Evolutionary conservation across 2,329 filamentous ascomycete species (phyloP), one percentile per base, ranked within the genome.

Genomic region (Ophiostoma triangulosporum): DNA sequence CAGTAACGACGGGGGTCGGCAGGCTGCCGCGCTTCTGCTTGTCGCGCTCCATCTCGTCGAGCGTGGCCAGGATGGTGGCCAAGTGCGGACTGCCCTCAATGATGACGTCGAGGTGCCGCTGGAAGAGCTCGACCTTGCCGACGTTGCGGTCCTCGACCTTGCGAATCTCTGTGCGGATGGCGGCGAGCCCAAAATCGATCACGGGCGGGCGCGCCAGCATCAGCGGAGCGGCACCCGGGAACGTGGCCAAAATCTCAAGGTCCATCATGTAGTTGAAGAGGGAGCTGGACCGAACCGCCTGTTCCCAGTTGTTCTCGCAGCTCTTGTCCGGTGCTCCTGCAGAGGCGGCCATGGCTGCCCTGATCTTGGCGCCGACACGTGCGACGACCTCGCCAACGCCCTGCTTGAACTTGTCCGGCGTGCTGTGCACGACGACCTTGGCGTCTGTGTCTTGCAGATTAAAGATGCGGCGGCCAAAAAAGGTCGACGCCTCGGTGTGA

Each of bases 131-230:
- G 29, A 61, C 56, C 38, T 55, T 48, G 33, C 43, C 22, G n/a
- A 55, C 52, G 20, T 60, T 53, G 45, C 48, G 54, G 36, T 54
- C 46, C 17, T 56, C 38, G 33, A 52, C 56, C 40, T 55, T 43
- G 45, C 51, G 54, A 32, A 62, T 57, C 43, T 56, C 53, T 2
- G 35, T 22, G 2, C 57, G 57, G 22, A 62, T 26, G 9, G 52
- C 86, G 61, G 91, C 84, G 50, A 82, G 81, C 65, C 94, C 87
- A 60, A 89, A 93, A 17, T 87, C 81, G 66, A 95, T 63, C 54
- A 71, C 73, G 54, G 58, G 57, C 33, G 66, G 65, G 53, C 83
- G 78, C 24, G 84, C 84, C 6, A 57, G 48, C 60, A 88, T 86
- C 3, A 86, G 70, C 50, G 45, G 53, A 2, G 60, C 60, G 1